A percentile compares a stretch with the other conserved stretches of the same genome.
Evolutionary conservation across 176 grass and related monocot genomes (phyloP).

Genomic region (Raddia guianensis): DNA sequence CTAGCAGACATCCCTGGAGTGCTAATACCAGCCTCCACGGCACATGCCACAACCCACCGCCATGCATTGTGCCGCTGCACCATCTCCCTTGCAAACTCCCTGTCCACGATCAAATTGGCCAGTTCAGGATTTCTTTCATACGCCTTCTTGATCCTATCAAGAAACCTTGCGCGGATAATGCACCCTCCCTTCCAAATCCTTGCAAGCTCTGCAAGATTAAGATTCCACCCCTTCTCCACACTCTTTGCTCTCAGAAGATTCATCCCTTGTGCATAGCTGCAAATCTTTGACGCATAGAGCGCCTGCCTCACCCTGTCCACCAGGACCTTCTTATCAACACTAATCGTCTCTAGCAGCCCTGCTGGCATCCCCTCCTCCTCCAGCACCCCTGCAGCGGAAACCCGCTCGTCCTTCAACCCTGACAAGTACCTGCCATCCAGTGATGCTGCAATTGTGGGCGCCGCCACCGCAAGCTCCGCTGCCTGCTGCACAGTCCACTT

Average conservation of each 20-base stretch:
- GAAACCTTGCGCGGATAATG: constrained; percentile 88
- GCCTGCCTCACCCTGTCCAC: constrained; percentile 80
- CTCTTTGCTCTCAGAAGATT: constrained; percentile 85
- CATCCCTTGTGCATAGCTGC: constrained; percentile 99
- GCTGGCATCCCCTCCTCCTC: constrained; percentile 67
- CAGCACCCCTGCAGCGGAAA: constrained; percentile 60
- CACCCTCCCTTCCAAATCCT: constrained; percentile 98
- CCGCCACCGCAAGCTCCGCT: constrained; percentile 68
- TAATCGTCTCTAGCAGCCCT: constrained; percentile 44
- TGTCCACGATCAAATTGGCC: constrained; percentile 93
- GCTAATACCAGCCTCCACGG: constrained; percentile 83
- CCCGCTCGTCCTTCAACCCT: constrained; percentile 91
- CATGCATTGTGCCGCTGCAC: constrained; percentile 86
- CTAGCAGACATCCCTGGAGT: constrained; percentile 93
- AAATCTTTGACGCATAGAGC: constrained; percentile 82
- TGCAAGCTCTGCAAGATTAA: constrained; percentile 79
- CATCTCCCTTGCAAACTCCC: constrained; percentile 93
- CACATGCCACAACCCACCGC: constrained; percentile 86
- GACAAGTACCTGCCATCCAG: constrained; percentile 71
- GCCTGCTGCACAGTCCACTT: constrained; percentile 97
- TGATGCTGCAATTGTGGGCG: constrained; percentile 68
- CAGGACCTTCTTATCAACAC: constrained; percentile 67
- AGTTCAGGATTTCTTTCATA: constrained; percentile 77
- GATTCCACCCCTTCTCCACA: constrained; percentile 78
- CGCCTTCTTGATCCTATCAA: constrained; percentile 89